Base-by-base conservation (phyloP, 2,329 filamentous ascomycete species). In the Apiospora koreana region DNA sequence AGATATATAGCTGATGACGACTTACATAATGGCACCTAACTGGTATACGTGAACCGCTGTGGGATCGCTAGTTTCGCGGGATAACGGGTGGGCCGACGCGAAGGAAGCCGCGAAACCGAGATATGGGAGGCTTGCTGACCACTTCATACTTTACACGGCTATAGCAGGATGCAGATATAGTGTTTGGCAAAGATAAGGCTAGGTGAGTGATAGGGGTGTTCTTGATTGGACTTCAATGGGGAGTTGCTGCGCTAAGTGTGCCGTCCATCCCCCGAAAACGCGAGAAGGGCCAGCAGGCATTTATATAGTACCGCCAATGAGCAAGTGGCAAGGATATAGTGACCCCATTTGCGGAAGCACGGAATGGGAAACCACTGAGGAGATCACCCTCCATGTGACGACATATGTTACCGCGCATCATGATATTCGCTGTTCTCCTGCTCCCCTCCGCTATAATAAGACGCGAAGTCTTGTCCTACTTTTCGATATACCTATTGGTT, bases 221-320 rank as follows among this genome's bases (percentile, higher is more conserved):
- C 54, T 62, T 38, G 31, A 62, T 62, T 62, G 54, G 28, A 38
- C 28, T 38, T 62, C 10, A 38, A 21, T 62, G 54, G 28, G 18
- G 23, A 23, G 9, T 16, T 54, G 23, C 23, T 54, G 50, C 18
- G 28, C 8, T 58, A 8, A 28, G 28, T 35, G 50, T 62, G 54
- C 31, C 10, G 31, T 38, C 5, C 9, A 12, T 23, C 9, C 6
- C 28, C 54, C 21, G 54, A 14, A 4, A 31, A 62, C 38, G 31
- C 54, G 31, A 38, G 54, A 12, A 38, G 54, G 18, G 10, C 54
- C 54, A 62, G 28, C 21, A 38, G 54, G 18, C 54, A 62, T 62
- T 38, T 62, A 62, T 46, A n/a, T 62, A 62, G 54, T 62, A n/a
- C 28, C 54, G 31, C 54, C 54, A 62, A 62, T 62, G 14, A 14